Conservation (phyloP, 1,139 yeast species). For the Starmera stellimalicola region DNA sequence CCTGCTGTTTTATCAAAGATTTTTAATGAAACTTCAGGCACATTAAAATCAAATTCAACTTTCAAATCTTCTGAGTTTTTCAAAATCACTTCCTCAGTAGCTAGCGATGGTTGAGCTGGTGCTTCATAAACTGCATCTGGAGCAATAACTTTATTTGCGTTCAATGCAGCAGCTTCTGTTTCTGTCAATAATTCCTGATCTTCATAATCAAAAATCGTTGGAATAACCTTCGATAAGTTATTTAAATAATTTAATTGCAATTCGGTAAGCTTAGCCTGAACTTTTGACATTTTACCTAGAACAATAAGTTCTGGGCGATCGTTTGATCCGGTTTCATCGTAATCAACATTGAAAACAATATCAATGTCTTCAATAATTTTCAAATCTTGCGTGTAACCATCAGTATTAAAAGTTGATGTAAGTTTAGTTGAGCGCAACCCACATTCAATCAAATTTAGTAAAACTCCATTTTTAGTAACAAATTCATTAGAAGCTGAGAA, state of each 20-base stretch:
- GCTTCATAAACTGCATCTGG: constrained; percentile 19
- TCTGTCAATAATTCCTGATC: constrained; percentile 33
- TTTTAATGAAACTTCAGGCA: constrained; percentile 57
- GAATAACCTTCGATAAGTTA: constrained; percentile 45
- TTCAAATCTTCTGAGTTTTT: constrained; percentile 27
- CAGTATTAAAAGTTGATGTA: constrained; percentile 48
- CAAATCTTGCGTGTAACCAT: constrained; percentile 39
- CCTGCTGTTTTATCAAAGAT: constrained; percentile 50
- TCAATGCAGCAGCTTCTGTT: constrained; percentile 54
- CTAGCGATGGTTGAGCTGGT: constrained; percentile 8
- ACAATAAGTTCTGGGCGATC: constrained; percentile 45
- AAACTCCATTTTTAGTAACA: constrained; percentile 20
- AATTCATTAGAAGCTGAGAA: constrained; percentile 63
- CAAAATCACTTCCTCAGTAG: constrained; percentile 10
- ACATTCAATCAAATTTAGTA: constrained; percentile 45
- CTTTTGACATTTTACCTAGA: constrained; percentile 54
- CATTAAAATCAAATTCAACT: constrained; percentile 42
- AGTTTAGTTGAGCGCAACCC: constrained; percentile 69
- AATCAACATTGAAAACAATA: constrained; percentile 51
- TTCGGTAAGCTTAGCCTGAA: constrained; percentile 66
- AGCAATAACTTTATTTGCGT: constrained; percentile 26
- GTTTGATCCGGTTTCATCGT: constrained; percentile 33
- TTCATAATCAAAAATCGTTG: constrained; percentile 42
- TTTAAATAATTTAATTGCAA: constrained; percentile 57
- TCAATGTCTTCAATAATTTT: constrained; percentile 68